These are phyloP conservation scores for Curvularia spicifera DNA, from an alignment of 2,329 filamentous ascomycete species.

Conservation along the genomic window DNA sequence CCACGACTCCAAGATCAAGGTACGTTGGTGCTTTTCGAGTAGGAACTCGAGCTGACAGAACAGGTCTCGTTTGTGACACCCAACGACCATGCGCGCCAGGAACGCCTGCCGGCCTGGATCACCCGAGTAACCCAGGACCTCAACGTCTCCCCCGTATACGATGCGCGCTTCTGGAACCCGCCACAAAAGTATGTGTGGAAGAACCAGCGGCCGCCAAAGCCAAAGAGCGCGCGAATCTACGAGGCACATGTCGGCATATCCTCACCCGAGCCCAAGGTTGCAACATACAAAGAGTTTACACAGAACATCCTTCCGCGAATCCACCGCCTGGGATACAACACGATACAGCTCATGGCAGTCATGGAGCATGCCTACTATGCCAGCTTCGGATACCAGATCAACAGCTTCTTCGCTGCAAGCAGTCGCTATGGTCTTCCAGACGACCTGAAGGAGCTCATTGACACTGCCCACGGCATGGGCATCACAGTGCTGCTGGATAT, in stretches of 20 bases:
- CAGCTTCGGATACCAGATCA: slow-evolving; percentile 98
- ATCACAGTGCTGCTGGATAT: slow-evolving; percentile 92
- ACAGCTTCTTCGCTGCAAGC: slow-evolving; percentile 97
- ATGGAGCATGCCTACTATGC: slow-evolving; percentile 99
- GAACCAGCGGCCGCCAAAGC: slow-evolving; percentile 80
- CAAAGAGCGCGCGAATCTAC: slow-evolving; percentile 86
- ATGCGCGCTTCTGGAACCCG: slow-evolving; percentile 97
- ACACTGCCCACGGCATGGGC: slow-evolving; percentile 90
- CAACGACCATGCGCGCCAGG: slow-evolving; percentile 74
- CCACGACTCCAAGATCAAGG: slow-evolving; percentile 97
- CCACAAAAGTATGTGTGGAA: slow-evolving; percentile 86
- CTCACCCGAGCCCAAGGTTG: slow-evolving; percentile 83
- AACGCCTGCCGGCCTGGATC: slow-evolving; percentile 95
- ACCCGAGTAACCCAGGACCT: slow-evolving; percentile 96
- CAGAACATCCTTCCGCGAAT: slow-evolving; percentile 90
- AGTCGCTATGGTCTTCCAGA: slow-evolving; percentile 94
- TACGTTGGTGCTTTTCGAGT: slow-evolving; percentile 47
- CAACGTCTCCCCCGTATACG: slow-evolving; percentile 86
- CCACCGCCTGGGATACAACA: slow-evolving; percentile 89
- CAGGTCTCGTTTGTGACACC: slow-evolving; percentile 85
- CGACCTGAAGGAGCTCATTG: slow-evolving; percentile 94
- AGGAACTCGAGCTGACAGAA: slow-evolving; percentile 1
- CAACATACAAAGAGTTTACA: slow-evolving; percentile 98
- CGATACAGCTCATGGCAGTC: slow-evolving; percentile 97
- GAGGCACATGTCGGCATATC: slow-evolving; percentile 99